phyloP scores from a whole-genome alignment of 2,329 filamentous ascomycete genomes.

The Geoglossum cookeanum region DNA sequence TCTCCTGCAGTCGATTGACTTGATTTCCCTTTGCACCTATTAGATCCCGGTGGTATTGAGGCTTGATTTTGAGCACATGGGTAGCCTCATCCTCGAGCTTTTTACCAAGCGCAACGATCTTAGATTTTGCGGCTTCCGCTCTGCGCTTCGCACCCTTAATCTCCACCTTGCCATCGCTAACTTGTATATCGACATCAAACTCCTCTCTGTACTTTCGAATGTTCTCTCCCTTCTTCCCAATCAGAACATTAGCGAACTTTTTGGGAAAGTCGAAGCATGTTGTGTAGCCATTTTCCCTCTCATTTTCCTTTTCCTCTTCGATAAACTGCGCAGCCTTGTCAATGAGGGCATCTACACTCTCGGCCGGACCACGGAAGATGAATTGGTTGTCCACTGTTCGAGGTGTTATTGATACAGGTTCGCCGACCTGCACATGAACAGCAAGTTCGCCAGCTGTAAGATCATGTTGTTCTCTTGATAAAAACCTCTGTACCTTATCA shows the following conservation, averaged over 20 bases:
- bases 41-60: slow-evolving; percentile 83
- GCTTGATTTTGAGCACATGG: slow-evolving; percentile 71
- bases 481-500: slow-evolving; percentile 41
- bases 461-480: slow-evolving; percentile 34
- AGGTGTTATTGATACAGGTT: slow-evolving; percentile 30
- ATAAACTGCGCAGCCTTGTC: slow-evolving; percentile 62
- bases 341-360: slow-evolving; percentile 51
- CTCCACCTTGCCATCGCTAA: slow-evolving; percentile 85
- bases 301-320: slow-evolving; percentile 74
- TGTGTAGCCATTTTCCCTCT: slow-evolving; percentile 80
- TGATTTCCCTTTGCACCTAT: slow-evolving; percentile 77
- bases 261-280: slow-evolving; percentile 83
- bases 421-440: slow-evolving; percentile 34
- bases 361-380: slow-evolving; percentile 57
- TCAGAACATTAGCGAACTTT: slow-evolving; percentile 76
- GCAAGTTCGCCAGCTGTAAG: slow-evolving; percentile 32
- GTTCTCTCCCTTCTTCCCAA: slow-evolving; percentile 47
- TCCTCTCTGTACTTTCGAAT: slow-evolving; percentile 50
- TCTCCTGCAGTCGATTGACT: slow-evolving; percentile 79
- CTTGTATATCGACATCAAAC: slow-evolving; percentile 62
- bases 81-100: slow-evolving; percentile 83
- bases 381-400: slow-evolving; percentile 30
- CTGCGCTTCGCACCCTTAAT: slow-evolving; percentile 92
- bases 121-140: slow-evolving; percentile 65
- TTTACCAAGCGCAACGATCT: slow-evolving; percentile 62